A percentile compares a stretch with the other conserved stretches of the same genome.
Evolutionary conservation across 176 grass and related monocot species (phyloP).

Genomic region (Zea luxurians): DNA sequence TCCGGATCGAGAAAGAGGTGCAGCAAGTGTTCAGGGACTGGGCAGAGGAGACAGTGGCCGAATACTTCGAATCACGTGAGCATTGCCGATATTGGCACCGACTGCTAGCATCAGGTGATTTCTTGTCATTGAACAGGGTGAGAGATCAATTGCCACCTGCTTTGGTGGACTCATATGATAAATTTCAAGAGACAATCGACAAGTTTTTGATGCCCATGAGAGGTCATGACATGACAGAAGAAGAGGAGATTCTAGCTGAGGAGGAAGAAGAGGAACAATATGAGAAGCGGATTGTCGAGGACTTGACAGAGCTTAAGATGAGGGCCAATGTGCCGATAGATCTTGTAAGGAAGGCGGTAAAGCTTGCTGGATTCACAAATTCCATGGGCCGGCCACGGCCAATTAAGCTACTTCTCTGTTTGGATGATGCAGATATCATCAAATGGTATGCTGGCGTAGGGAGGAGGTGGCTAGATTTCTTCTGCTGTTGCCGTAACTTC

Average conservation of each 20-base stretch:
- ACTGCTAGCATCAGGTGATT: constrained; percentile 71
- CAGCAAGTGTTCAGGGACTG: constrained; percentile 62
- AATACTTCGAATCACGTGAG: constrained; percentile 63
- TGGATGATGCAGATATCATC: constrained; percentile 88
- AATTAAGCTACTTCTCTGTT: constrained; percentile 82
- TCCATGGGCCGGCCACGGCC: constrained; percentile 77
- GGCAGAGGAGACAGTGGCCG: constrained; percentile 57
- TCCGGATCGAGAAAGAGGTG: constrained; percentile 64
- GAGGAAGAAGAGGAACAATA: constrained; percentile 76
- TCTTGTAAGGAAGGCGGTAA: constrained; percentile 70
- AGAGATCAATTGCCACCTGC: constrained; percentile 67
- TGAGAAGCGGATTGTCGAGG: constrained; percentile 69
- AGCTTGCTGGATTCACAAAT: constrained; percentile 90
- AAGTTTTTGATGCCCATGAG: constrained; percentile 61
- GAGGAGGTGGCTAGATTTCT: constrained; percentile 88
- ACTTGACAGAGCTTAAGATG: constrained; percentile 86
- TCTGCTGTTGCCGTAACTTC: constrained; percentile 87
- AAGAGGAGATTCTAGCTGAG: constrained; percentile 56
- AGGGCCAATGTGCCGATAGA: constrained; percentile 70
- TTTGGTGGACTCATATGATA: constrained; percentile 79
- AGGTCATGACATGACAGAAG: constrained; percentile 40
- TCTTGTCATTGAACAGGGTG: constrained; percentile 69
- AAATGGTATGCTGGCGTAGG: constrained; percentile 93
- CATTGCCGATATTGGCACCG: constrained; percentile 73
- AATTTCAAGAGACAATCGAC: constrained; percentile 64